Conservation (phyloP, 1,139 yeast genomes). For the Lodderomyces theae region DNA sequence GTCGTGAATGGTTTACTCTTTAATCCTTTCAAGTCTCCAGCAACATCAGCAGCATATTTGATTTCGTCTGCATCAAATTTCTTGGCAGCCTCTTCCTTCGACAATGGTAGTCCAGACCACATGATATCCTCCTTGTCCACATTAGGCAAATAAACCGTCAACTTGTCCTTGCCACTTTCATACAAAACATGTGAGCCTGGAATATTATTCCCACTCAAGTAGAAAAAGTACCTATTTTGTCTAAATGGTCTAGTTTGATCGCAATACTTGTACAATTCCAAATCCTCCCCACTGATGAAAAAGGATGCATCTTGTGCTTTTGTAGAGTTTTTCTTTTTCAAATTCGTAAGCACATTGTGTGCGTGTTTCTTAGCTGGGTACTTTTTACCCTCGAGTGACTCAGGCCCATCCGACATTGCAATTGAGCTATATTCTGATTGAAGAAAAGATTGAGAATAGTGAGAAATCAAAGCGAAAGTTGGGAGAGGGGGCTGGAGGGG, state of each 20-base stretch:
- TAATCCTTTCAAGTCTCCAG: conserved; percentile 10
- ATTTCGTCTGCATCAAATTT: conserved; percentile 83
- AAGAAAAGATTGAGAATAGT: neutral
- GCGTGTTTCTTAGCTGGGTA: conserved; percentile 82
- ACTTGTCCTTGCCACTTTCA: conserved; percentile 48
- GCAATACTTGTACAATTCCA: conserved; percentile 67
- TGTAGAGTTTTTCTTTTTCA: conserved; percentile 22
- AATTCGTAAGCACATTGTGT: conserved; percentile 45
- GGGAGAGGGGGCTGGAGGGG: no score
- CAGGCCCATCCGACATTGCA: conserved; percentile 15
- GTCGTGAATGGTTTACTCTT: conserved; percentile 33
- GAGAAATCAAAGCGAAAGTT: no score
- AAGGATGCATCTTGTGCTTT: conserved; percentile 27
- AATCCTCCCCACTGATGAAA: conserved; percentile 67
- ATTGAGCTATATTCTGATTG: no score
- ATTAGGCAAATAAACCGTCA: conserved; percentile 75
- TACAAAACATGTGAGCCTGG: conserved; percentile 75
- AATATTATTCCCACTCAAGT: conserved; percentile 79
- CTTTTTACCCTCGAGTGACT: conserved; percentile 33
- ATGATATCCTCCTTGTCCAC: conserved; percentile 85
- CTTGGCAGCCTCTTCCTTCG: conserved; percentile 59
- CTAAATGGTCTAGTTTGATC: conserved; percentile 79
- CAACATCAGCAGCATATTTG: conserved; percentile 48
- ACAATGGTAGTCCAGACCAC: conserved; percentile 92
- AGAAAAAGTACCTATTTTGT: conserved; percentile 88